These are phyloP conservation scores for Boletus vinaceobasis DNA, from an alignment of 768 basidiomycete genomes.

Conservation along the genomic window DNA sequence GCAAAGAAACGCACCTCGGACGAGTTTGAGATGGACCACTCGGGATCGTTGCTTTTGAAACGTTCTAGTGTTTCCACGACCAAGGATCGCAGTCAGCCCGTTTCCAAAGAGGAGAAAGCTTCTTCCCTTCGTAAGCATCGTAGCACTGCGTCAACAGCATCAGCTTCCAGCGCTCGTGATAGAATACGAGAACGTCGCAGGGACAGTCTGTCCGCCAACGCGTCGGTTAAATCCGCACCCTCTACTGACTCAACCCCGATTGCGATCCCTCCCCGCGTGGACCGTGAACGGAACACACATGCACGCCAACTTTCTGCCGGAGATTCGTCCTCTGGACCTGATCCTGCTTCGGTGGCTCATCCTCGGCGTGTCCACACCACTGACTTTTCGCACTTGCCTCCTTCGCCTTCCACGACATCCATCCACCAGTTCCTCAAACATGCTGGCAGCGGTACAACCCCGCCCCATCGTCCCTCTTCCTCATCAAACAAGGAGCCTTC, in stretches of 20 bases:
- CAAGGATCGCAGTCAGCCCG: constrained; percentile 25
- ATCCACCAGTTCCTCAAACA: constrained; percentile 80
- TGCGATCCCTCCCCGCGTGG: constrained; percentile 19
- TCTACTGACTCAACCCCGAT: constrained; percentile 23
- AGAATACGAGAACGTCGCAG: constrained; percentile 50
- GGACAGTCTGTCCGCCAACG: constrained; percentile 43
- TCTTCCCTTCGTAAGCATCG: constrained; percentile 61
- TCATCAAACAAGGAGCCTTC: constrained; percentile 41
- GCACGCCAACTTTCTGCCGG: constrained; percentile 65
- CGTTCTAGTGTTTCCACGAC: constrained; percentile 32
- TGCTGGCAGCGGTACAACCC: constrained; percentile 38
- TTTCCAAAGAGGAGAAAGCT: constrained; percentile 47
- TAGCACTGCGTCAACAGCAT: constrained; percentile 58
- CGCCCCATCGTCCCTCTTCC: constrained; percentile 33
- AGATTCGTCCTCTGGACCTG: constrained; percentile 60
- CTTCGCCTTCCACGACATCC: constrained; percentile 87
- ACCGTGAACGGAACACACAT: constrained; percentile 44
- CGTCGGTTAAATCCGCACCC: constrained; percentile 34
- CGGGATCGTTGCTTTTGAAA: constrained; percentile 58
- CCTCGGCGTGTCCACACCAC: constrained; percentile 63
- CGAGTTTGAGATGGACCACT: constrained; percentile 77
- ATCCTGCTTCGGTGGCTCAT: constrained; percentile 40
- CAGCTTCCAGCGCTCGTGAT: constrained; percentile 40
- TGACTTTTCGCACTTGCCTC: constrained; percentile 87
- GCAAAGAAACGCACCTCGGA: constrained; percentile 77